These are phyloP conservation scores for Stereum hirsutum DNA, from an alignment of 1,284 basidiomycete species.

Conservation along the genomic window DNA sequence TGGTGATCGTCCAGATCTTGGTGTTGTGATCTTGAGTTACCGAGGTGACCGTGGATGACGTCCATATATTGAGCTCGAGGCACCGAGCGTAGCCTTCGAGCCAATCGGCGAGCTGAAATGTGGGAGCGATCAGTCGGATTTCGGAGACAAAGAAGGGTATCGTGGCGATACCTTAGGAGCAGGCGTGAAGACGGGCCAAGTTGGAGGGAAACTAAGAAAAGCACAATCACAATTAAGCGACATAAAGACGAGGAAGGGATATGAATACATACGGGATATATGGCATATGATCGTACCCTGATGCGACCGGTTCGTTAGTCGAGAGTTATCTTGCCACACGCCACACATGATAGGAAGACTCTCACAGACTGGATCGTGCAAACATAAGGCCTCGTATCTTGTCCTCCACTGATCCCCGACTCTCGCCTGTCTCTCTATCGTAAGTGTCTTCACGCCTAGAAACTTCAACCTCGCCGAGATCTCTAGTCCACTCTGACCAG, in stretches of 20 bases:
- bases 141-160: neutral
- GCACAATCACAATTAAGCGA: too few relatives aligned
- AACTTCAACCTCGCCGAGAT: slow-evolving; percentile 49
- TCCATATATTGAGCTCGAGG: slow-evolving; percentile 62
- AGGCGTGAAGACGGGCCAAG: slow-evolving; percentile 58
- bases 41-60: slow-evolving; percentile 35
- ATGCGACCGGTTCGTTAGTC: too few relatives aligned
- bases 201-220: slow-evolving; percentile 33
- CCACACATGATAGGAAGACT: too few relatives aligned
- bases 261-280: slow-evolving; percentile 40
- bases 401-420: slow-evolving; percentile 49
- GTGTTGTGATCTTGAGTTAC: slow-evolving; percentile 33
- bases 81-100: slow-evolving; percentile 56
- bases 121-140: slow-evolving; percentile 13
- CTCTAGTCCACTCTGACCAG: slow-evolving; percentile 56
- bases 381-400: slow-evolving; percentile 49
- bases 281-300: slow-evolving; percentile 26
- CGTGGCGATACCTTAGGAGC: slow-evolving; percentile 40
- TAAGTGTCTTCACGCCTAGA: slow-evolving; percentile 28
- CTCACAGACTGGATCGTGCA: slow-evolving; percentile 64
- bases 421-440: slow-evolving; percentile 34
- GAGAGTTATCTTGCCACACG: too few relatives aligned
- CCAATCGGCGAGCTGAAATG: slow-evolving; percentile 55
- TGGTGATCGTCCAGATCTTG: slow-evolving; percentile 45
- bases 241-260: too few relatives aligned